phyloP scores from a whole-genome alignment of 2,329 filamentous ascomycete species.

The Knufia fluminis region DNA sequence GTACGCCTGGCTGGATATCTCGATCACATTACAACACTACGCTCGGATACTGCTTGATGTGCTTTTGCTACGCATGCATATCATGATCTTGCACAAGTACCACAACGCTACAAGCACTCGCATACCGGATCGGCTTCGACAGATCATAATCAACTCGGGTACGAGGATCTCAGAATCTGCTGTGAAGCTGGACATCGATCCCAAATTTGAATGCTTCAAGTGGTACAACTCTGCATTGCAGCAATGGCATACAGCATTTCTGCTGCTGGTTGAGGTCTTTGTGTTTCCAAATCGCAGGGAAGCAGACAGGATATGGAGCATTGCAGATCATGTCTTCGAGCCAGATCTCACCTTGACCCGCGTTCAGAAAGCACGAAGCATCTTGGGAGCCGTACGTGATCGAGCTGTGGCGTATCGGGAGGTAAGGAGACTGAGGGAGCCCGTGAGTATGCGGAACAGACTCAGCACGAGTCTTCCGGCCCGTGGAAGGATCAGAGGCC shows the following conservation, averaged over 20 bases:
- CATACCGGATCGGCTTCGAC: constrained; percentile 47
- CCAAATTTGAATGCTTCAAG: constrained; percentile 48
- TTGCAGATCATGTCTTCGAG: constrained; percentile 63
- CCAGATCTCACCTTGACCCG: constrained; percentile 44
- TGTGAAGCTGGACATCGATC: constrained; percentile 45
- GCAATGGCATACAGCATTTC: constrained; percentile 61
- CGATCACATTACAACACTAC: constrained; percentile 53
- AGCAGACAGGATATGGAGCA: constrained; percentile 59
- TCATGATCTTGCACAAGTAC: constrained; percentile 61
- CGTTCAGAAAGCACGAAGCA: constrained; percentile 49
- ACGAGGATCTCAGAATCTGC: constrained; percentile 46
- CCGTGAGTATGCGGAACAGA: constrained; percentile 20
- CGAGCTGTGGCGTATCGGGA: constrained; percentile 26
- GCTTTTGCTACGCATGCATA: constrained; percentile 52
- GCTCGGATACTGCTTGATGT: constrained; percentile 57
- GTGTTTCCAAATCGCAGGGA: constrained; percentile 48
- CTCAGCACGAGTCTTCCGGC: background rate
- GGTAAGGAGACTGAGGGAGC: constrained; percentile 24
- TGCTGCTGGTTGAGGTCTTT: constrained; percentile 60
- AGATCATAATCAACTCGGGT: constrained; percentile 55
- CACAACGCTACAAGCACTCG: constrained; percentile 35
- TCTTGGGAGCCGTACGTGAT: constrained; percentile 54
- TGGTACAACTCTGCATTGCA: constrained; percentile 66
- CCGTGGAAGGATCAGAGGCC: constrained; percentile 3
- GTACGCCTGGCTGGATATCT: constrained; percentile 55